Evolutionary conservation across 2,329 filamentous ascomycete genomes (phyloP), one percentile per base, ranked within the genome.

Genomic region (Didymella arachidicola): DNA sequence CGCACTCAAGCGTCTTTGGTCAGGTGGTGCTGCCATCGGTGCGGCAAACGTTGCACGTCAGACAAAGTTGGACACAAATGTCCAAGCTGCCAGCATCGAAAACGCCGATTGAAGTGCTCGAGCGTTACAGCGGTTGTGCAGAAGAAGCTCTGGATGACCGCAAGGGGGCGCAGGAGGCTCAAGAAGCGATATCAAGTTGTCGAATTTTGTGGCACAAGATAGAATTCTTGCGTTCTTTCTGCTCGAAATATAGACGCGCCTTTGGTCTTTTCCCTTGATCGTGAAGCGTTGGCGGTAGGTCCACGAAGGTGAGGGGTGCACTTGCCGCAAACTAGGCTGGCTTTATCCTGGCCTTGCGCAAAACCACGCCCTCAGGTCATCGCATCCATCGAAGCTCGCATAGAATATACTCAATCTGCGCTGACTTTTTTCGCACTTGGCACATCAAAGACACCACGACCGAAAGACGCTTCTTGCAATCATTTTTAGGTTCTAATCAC

Each of bases 181-280:
- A 29, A 48, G 54, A 52, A 52, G 16, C 16, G 22, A 10, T 43
- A 14, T 8, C 22, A 47, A 29, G 36, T 27, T 16, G 27, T 43
- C 18, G 29, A 47, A 18, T 6, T 36, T n/a, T 18, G 8, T 47
- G 27, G 34, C 43, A 6, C 6, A 19, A 19, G 30, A 2, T 11
- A 5, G n/a, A 34, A n/a, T 10, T 22, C 7, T 27, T 27, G 19
- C n/a, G 4, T 7, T n/a, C 11, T 29, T 18, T 18, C 2, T 27
- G 22, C 7, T 16, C 8, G 25, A 2, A n/a, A 44, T 10, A 83
- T 45, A 4, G 11, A 11, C 4, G 4, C 3, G 38, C 6, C n/a
- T 14, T 11, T 14, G 19, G 19, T 11, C 7, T 36, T 6, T 1
- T 19, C 11, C 16, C 8, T 10, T 41, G 14, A 27, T 25, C 19